phyloP scores from a whole-genome alignment of 2,329 filamentous ascomycete genomes.

The Biscogniauxia sp. region DNA sequence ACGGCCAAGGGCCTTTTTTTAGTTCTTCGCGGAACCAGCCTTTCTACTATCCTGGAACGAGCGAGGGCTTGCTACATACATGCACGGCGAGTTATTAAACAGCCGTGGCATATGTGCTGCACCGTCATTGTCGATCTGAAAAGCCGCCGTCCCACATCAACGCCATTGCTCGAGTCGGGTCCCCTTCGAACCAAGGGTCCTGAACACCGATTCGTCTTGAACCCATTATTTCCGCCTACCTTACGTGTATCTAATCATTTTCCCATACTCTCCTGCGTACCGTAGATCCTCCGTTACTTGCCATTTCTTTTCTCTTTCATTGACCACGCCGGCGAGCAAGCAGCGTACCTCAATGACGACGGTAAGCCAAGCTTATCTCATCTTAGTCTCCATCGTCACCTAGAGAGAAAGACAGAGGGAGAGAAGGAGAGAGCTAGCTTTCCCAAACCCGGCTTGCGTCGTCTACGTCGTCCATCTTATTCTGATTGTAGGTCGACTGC shows the following conservation, averaged over 20 bases:
- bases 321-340: conserved; percentile 7
- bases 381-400: conserved; percentile 52
- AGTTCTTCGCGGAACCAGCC: background rate
- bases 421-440: background rate
- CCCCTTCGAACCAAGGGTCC: background rate
- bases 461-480: background rate
- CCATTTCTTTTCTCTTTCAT: conserved; percentile 6
- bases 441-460: background rate
- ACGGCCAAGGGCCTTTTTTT: background rate
- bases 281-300: conserved; percentile 18
- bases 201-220: background rate
- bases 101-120: background rate
- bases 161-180: background rate
- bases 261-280: conserved; percentile 11
- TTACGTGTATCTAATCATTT: background rate
- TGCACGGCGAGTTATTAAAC: background rate
- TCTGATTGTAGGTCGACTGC: background rate
- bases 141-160: background rate
- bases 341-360: conserved; percentile 48
- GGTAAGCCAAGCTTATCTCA: conserved; percentile 59
- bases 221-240: background rate
- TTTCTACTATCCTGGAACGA: background rate
- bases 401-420: conserved; percentile 30
- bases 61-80: background rate
- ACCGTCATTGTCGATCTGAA: background rate